phyloP scores from a whole-genome alignment of 805 yeast genomes.

The Candida palmyrensis region DNA sequence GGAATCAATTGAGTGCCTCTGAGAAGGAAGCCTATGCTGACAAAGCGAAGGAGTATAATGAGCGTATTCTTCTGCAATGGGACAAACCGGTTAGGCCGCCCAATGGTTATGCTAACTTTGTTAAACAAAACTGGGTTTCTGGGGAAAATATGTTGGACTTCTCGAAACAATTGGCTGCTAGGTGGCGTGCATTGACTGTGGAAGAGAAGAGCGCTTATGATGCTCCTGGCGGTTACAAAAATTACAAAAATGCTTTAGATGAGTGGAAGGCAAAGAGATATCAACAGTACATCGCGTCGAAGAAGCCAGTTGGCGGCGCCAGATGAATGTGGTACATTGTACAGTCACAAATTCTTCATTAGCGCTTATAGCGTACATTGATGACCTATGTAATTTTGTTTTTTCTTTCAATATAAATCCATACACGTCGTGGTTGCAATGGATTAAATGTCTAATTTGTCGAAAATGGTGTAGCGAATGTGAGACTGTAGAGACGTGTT shows the following conservation, averaged over 20 bases:
- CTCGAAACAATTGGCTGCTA: slow-evolving; percentile 18
- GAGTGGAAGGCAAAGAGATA: not conserved
- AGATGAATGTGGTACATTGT: too few species aligned
- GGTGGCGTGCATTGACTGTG: slow-evolving; percentile 27
- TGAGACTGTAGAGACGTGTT: too few species aligned
- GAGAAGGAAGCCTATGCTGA: slow-evolving; percentile 23
- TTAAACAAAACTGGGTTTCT: slow-evolving; percentile 22
- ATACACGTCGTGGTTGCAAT: too few species aligned
- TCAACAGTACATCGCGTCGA: too few species aligned
- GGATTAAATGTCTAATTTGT: too few species aligned
- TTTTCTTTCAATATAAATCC: too few species aligned
- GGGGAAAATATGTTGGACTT: slow-evolving; percentile 20
- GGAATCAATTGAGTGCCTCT: slow-evolving; percentile 20
- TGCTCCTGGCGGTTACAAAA: not conserved
- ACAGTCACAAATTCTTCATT: too few species aligned
- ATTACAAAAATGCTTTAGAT: not conserved
- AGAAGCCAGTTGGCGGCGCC: too few species aligned
- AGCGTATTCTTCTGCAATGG: too few species aligned
- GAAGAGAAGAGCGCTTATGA: slow-evolving; percentile 24
- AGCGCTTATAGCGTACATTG: too few species aligned
- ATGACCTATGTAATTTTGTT: too few species aligned
- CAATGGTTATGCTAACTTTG: slow-evolving; percentile 23
- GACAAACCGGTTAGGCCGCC: slow-evolving; percentile 31
- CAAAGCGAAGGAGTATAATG: slow-evolving; percentile 24
- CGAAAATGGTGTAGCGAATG: too few species aligned